Conservation (phyloP, 805 yeast species). For the Wickerhamiella dianesei region DNA sequence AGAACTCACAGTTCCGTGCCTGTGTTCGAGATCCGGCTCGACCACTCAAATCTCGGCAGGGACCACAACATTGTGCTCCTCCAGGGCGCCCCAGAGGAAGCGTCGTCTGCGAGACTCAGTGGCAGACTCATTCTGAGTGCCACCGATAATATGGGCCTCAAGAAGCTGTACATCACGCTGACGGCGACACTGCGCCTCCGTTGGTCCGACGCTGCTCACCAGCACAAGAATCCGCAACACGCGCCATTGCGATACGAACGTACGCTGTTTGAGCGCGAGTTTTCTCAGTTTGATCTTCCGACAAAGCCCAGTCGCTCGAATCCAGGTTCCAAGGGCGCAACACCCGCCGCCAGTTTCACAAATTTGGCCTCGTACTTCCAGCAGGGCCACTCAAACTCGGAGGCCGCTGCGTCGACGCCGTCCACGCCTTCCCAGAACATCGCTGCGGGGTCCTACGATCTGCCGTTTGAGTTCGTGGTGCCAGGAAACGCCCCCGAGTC, state of each 20-base stretch:
- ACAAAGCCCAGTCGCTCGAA: constrained; percentile 7
- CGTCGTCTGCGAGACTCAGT: constrained; percentile 57
- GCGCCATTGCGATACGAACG: constrained; percentile 34
- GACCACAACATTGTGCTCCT: constrained; percentile 48
- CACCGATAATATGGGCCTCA: constrained; percentile 59
- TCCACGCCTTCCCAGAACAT: constrained; percentile 2
- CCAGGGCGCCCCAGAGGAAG: constrained; percentile 66
- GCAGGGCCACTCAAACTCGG: not conserved
- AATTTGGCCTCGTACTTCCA: constrained; percentile 21
- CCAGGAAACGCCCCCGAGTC: constrained; percentile 83
- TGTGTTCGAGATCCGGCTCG: constrained; percentile 15
- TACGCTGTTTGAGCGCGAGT: constrained; percentile 56
- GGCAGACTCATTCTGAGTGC: constrained; percentile 71
- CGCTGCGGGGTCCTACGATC: constrained; percentile 63
- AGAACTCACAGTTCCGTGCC: constrained; percentile 4
- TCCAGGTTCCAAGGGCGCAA: constrained; percentile 15
- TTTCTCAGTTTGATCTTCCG: constrained; percentile 25
- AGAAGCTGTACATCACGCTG: constrained; percentile 48
- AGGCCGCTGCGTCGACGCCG: not conserved
- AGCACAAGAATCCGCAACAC: not conserved
- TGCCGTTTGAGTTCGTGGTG: constrained; percentile 73
- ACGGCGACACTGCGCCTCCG: constrained; percentile 53
- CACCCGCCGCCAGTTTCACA: constrained; percentile 20
- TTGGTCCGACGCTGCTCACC: constrained; percentile 37
- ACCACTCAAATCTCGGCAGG: constrained; percentile 14